A percentile compares a stretch with the other conserved stretches of the same genome.
Conservation (phyloP, 2,329 filamentous ascomycete species). For the Aureobasidium melanogenum region DNA sequence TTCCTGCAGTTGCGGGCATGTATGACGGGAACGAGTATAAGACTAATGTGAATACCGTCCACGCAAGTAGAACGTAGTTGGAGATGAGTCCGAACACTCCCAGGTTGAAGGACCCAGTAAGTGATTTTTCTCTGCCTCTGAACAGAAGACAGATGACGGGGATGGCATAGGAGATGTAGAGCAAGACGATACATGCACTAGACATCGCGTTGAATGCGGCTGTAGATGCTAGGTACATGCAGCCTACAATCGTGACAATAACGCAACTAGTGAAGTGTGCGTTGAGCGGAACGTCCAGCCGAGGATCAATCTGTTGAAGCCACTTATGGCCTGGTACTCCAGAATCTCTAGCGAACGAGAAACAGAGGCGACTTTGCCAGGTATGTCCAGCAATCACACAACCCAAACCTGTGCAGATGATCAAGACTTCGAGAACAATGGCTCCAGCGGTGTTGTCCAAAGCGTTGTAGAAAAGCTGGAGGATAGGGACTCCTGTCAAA, state of each 20-base stretch:
- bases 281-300: slow-evolving; percentile 36
- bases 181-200: slow-evolving; percentile 48
- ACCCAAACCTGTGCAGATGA: slow-evolving; percentile 49
- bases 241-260: slow-evolving; percentile 38
- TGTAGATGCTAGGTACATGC: slow-evolving; percentile 35
- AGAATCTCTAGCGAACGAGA: slow-evolving; percentile 45
- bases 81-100: slow-evolving; percentile 34
- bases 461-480: slow-evolving; percentile 39
- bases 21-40: slow-evolving; percentile 22
- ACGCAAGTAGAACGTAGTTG: slow-evolving; percentile 37
- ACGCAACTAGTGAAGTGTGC: slow-evolving; percentile 36
- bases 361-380: slow-evolving; percentile 43
- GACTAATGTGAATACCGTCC: slow-evolving; percentile 42
- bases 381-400: slow-evolving; percentile 58
- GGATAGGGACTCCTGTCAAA: slow-evolving; percentile 37
- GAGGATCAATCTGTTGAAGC: slow-evolving; percentile 32
- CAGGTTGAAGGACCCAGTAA: slow-evolving; percentile 41
- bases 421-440: slow-evolving; percentile 37
- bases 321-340: slow-evolving; percentile 38
- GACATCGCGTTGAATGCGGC: slow-evolving; percentile 34
- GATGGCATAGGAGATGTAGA: slow-evolving; percentile 44
- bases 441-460: slow-evolving; percentile 35
- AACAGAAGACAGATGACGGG: slow-evolving; percentile 39
- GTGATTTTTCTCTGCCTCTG: slow-evolving; percentile 36
- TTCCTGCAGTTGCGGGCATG: slow-evolving; percentile 10